Conservation (phyloP, 2,329 filamentous ascomycete species). For the Scedosporium dehoogii region DNA sequence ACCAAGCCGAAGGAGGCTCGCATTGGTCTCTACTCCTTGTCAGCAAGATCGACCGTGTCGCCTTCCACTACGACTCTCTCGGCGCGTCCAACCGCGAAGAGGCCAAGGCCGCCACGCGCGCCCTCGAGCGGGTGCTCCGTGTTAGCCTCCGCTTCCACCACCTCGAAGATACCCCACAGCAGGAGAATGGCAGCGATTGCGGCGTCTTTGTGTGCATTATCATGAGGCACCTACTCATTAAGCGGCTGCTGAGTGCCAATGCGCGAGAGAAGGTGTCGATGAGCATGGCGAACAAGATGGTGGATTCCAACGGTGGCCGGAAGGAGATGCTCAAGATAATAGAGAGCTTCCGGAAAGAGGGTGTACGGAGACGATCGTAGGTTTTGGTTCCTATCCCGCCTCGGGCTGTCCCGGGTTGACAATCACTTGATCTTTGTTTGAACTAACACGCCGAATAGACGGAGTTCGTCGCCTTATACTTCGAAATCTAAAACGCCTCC, state of each 20-base stretch:
- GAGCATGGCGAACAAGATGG: conserved; percentile 77
- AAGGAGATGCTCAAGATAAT: conserved; percentile 91
- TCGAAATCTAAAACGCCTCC: conserved; percentile 25
- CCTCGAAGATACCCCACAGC: conserved; percentile 76
- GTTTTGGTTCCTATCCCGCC: conserved; percentile 22
- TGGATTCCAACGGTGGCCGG: conserved; percentile 69
- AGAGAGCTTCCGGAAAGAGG: conserved; percentile 77
- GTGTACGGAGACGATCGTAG: conserved; percentile 72
- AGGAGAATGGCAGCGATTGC: conserved; percentile 88
- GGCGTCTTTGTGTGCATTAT: conserved; percentile 92
- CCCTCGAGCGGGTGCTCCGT: conserved; percentile 59
- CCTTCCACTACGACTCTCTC: conserved; percentile 94
- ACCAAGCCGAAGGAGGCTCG: conserved; percentile 74
- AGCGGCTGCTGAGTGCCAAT: conserved; percentile 68
- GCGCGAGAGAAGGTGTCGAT: conserved; percentile 83
- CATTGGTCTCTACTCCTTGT: conserved; percentile 95
- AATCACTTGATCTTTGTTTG: not conserved
- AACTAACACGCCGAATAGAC: conserved; percentile 2
- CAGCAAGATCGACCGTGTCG: conserved; percentile 75
- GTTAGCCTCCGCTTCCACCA: conserved; percentile 65
- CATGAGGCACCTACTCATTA: conserved; percentile 88
- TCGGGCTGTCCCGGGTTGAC: not conserved
- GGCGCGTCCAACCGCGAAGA: conserved; percentile 65
- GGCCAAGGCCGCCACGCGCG: conserved; percentile 57
- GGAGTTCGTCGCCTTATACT: conserved; percentile 12